Evolutionary conservation across 2,329 filamentous ascomycete genomes (phyloP), one percentile per base, ranked within the genome.

Genomic region (Fusarium xylarioides): DNA sequence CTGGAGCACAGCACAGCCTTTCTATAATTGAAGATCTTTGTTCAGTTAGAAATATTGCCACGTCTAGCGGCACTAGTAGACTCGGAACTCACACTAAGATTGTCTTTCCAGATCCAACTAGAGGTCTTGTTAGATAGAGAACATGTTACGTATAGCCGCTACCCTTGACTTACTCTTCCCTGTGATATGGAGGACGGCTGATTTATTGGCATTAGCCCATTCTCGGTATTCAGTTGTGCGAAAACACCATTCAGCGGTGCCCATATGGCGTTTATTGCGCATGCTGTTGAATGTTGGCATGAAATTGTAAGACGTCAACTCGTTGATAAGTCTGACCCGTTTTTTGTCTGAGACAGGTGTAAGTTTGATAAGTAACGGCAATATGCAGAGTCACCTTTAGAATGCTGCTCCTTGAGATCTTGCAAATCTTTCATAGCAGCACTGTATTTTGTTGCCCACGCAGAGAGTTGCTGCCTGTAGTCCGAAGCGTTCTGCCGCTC

Each of bases 71-170:
- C 8, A 16, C 2, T 18, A 9, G 6, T n/a, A 18, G 11, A 32
- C 26, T 4, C 3, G 5, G 3, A 0, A n/a, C 70, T 23, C 7
- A 71, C 70, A 37, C 26, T 7, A 74, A 7, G 7, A 71, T 43
- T 7, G 68, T 69, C 15, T 74, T 74, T 15, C 72, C 72, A 37
- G 72, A 74, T 11, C 70, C 72, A 26, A 74, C 72, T 74, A 19
- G 2, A 5, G 4, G 1, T 14, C 2, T 5, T 5, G 14, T 23
- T 9, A 30, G 26, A n/a, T 12, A 30, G n/a, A 11, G 8, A 30
- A 12, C 4, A 2, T 15, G 2, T 12, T 14, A 23, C 21, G 11
- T 18, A 4, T 7, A 18, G 2, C n/a, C 3, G 8, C 7, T 3
- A 18, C 15, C 10, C 3, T 11, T 5, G 9, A 55, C 58, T 23